A percentile compares a stretch with the other conserved stretches of the same genome.
These are phyloP conservation scores for Sclerotinia minor DNA, from an alignment of 2,329 filamentous ascomycete genomes.

Conservation along the genomic window DNA sequence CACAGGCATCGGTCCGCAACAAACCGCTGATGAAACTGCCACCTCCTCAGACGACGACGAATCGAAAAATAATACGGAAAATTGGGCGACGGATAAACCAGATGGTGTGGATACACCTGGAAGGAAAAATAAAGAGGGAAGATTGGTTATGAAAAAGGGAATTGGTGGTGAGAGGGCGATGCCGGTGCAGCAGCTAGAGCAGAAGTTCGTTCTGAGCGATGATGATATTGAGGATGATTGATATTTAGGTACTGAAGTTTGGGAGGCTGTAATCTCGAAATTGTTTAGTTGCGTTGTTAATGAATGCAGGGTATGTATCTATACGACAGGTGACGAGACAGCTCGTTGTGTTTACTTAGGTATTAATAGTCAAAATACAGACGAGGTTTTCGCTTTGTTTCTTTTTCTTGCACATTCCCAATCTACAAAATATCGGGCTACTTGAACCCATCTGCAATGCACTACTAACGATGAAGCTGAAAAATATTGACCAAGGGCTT, in stretches of 20 bases:
- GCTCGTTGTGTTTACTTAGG: not conserved
- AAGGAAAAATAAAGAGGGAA: constrained; percentile 35
- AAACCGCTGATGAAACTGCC: constrained; percentile 43
- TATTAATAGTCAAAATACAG: not conserved
- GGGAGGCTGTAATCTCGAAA: too few species aligned
- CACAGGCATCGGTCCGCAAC: constrained; percentile 9
- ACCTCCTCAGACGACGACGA: constrained; percentile 41
- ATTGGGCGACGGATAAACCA: constrained; percentile 63
- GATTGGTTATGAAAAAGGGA: constrained; percentile 36
- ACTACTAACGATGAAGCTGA: not conserved
- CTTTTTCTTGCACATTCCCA: not conserved
- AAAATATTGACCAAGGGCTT: constrained; percentile 26
- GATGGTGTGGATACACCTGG: constrained; percentile 53
- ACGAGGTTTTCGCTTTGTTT: not conserved
- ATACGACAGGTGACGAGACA: not conserved
- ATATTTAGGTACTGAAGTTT: not conserved
- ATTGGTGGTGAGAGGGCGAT: constrained; percentile 27
- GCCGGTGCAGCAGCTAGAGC: constrained; percentile 44
- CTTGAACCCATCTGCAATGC: not conserved
- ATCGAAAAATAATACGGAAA: constrained; percentile 41
- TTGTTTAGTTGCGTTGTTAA: not conserved
- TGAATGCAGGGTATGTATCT: not conserved
- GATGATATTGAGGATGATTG: constrained; percentile 76
- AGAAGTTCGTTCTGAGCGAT: constrained; percentile 73
- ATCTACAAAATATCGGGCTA: not conserved